Percentiles rank a stretch among this genome's conserved stretches.
These are phyloP conservation scores for Paecilomyces sp. DNA, from an alignment of 2,329 filamentous ascomycete species.

Conservation along the genomic window DNA sequence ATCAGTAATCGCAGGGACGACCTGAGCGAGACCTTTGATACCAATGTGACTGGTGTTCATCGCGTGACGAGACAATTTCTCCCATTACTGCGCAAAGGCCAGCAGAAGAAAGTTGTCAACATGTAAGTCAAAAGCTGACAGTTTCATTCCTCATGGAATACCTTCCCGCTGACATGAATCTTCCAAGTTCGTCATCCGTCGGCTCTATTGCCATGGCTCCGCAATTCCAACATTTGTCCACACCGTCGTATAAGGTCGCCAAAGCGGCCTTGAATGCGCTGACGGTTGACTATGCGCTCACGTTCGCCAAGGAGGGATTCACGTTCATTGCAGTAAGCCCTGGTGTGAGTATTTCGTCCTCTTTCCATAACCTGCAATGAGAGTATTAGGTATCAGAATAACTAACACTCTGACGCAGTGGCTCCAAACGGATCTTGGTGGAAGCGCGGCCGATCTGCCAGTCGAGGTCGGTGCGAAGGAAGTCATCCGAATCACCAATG, in stretches of 20 bases:
- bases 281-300: slow-evolving; percentile 20
- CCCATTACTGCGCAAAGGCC: slow-evolving; percentile 30
- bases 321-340: neutral
- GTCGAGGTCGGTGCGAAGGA: neutral
- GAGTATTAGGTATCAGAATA: too few relatives aligned
- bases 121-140: slow-evolving; percentile 24
- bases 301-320: neutral
- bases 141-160: neutral
- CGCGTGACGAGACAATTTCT: slow-evolving; percentile 33
- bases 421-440: neutral
- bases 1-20: slow-evolving; percentile 20
- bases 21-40: slow-evolving; percentile 30
- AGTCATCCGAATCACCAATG: neutral
- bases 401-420: neutral
- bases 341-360: neutral
- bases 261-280: slow-evolving; percentile 45
- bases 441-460: neutral
- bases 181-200: slow-evolving; percentile 31
- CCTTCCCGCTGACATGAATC: neutral
- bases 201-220: slow-evolving; percentile 32
- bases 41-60: slow-evolving; percentile 38
- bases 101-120: slow-evolving; percentile 38
- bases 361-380: neutral
- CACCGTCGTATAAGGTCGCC: slow-evolving; percentile 37
- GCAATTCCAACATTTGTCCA: slow-evolving; percentile 12